Conservation (phyloP, 2,329 filamentous ascomycete species). For the Ophiostoma perfectum region DNA sequence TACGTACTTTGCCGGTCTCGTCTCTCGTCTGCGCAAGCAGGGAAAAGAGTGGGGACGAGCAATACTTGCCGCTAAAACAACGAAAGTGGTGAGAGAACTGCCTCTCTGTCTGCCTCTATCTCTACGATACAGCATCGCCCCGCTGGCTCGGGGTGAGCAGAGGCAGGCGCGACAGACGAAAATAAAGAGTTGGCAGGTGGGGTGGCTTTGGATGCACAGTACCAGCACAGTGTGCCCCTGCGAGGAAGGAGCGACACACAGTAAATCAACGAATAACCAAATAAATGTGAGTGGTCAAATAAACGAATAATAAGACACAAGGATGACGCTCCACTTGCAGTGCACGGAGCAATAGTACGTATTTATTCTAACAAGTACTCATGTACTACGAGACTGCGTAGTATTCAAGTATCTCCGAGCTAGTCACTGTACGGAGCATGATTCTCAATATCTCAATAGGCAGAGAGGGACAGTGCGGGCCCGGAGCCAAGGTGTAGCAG, state of each 20-base stretch:
- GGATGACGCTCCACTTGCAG: neutral
- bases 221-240: neutral
- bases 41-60: constrained; percentile 7
- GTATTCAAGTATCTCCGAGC: neutral
- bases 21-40: neutral
- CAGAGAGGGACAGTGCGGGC: neutral
- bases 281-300: too few species aligned
- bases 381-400: neutral
- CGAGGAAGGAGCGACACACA: too few species aligned
- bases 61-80: neutral
- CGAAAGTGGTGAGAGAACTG: neutral
- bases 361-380: neutral
- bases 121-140: neutral
- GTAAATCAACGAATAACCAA: too few species aligned
- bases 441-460: too few species aligned
- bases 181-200: constrained; percentile 7
- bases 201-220: neutral
- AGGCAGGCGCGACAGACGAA: neutral
- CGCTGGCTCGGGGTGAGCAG: neutral
- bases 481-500: neutral
- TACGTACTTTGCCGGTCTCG: neutral
- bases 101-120: neutral
- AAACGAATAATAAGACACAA: too few species aligned
- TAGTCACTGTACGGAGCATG: too few species aligned
- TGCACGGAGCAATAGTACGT: too few species aligned